Evolutionary conservation across 2,329 filamentous ascomycete species (phyloP), one percentile per base, ranked within the genome.

Genomic region (Cyanodermella asteris): DNA sequence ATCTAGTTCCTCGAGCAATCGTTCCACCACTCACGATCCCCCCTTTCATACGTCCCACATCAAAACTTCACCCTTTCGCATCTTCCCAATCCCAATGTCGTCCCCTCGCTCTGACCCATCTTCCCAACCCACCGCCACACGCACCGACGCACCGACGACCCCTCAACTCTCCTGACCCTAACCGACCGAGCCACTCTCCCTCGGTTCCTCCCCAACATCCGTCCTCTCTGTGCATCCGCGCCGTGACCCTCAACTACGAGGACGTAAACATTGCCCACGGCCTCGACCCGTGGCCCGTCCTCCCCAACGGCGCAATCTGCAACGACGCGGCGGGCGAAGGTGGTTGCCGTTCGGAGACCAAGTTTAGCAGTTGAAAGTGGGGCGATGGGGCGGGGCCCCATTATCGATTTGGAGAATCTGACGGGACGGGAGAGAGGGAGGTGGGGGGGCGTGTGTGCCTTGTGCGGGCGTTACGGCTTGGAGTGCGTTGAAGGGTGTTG

Each of bases 381-480:
- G 52, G 1, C 49, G 54, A 23, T 38, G 45, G 0, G 53, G 47
- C 5, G 37, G 41, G 3, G n/a, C n/a, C 48, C 51, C 4, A 47
- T 47, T 5, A 45, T 37, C n/a, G 46, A 53, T 27, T 47, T 49
- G 0, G 40, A 49, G 26, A 44, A 50, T 30, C 35, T 56, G 4
- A 51, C 49, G 0, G 47, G 45, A 1, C 42, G 47, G 6, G 43
- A 50, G 19, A 0, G 42, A 57, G 27, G 50, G 50, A 25, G 52
- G 56, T 28, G 53, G 53, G 0, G 46, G 50, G 3, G 24, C 57
- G 33, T 50, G 51, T 1, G 42, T 59, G 10, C 51, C 51, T 1
- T 56, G 51, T 18, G 53, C 55, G 12, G 55, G 50, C 1, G 40
- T 48, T 0, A 58, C 54, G 1, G 54, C 55, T 2, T 58, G 54